Evolutionary conservation across 2,329 filamentous ascomycete species (phyloP).

Genomic region (Aspergillus pseudoglaucus): DNA sequence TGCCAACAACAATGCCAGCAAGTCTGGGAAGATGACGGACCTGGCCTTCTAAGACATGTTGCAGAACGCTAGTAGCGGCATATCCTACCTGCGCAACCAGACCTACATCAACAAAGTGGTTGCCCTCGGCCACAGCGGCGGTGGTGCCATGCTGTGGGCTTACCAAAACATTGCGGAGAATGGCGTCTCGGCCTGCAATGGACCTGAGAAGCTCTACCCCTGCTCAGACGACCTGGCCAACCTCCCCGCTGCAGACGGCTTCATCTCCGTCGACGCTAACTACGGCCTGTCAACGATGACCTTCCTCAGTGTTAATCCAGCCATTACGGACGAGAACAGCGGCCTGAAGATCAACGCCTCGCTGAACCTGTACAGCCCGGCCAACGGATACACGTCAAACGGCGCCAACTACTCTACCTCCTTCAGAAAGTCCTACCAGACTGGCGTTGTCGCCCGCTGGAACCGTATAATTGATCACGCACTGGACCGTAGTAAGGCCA

Average conservation of each 20-base stretch:
- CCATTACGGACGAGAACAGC: constrained; percentile 8
- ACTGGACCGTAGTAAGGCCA: constrained; percentile 1
- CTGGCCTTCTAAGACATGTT: constrained; percentile 12
- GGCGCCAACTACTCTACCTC: constrained; percentile 9
- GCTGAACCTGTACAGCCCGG: constrained; percentile 6
- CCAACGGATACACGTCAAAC: constrained; percentile 9
- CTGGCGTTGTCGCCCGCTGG: constrained; percentile 7
- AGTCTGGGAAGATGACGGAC: constrained; percentile 9
- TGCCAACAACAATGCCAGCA: constrained; percentile 10
- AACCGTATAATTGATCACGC: constrained; percentile 8
- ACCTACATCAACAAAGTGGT: constrained; percentile 40
- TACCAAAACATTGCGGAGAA: constrained; percentile 17
- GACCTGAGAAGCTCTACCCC: constrained; percentile 12
- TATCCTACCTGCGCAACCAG: constrained; percentile 9
- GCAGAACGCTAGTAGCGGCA: constrained; percentile 4
- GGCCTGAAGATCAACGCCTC: constrained; percentile 4
- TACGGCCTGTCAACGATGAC: constrained; percentile 14
- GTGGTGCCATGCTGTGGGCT: constrained; percentile 12
- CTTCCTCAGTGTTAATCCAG: constrained; percentile 9
- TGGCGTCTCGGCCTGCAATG: constrained; percentile 10
- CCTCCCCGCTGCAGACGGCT: constrained; percentile 9
- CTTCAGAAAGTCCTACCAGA: constrained; percentile 6
- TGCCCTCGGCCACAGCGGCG: constrained; percentile 45
- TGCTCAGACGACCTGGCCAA: constrained; percentile 7
- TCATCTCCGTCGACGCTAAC: constrained; percentile 11